Evolutionary conservation across 2,329 filamentous ascomycete genomes (phyloP), one percentile per base, ranked within the genome.

Genomic region (Seiridium unicorne): DNA sequence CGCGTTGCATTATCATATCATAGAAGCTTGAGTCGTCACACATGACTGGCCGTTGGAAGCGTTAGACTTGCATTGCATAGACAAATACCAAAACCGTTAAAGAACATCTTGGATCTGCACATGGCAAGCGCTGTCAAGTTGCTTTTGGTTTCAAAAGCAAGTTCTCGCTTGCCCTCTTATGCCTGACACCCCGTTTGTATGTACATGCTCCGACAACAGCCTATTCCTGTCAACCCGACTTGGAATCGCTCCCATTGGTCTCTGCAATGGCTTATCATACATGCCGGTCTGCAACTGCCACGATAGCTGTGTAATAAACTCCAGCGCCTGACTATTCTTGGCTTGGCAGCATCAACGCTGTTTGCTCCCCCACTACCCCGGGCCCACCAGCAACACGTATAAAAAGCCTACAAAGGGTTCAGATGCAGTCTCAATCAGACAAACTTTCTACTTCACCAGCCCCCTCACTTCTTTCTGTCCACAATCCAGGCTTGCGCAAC

Each of bases 321-420:
- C 18, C 18, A 26, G 18, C 18, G 18, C 18, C 18, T 26, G 18
- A 26, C 18, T 26, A 26, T 26, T 26, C 18, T 26, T 26, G 18
- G 18, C 18, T 26, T 26, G 18, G 18, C 18, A 26, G 18, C 18
- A 26, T 26, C 18, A 26, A 32, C 32, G n/a, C 32, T 34, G n/a
- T 35, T 36, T 53, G 5, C n/a, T 5, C 11, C 32, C 32, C 49
- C 4, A 13, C n/a, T 53, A 9, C n/a, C 5, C 35, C 49, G 10
- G n/a, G 46, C 46, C 38, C 13, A 42, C 46, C 46, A 48, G n/a
- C 18, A 48, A 32, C n/a, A n/a, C 31, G 65, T 42, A 58, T 44
- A 61, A 26, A 26, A 26, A 26, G 18, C 18, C 18, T 26, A 26
- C 18, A 26, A 26, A 26, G 18, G 18, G 18, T 26, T 26, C 18